Base-by-base conservation (phyloP, 371 early-diverging fungal genomes). In the Entomophthora muscae region DNA sequence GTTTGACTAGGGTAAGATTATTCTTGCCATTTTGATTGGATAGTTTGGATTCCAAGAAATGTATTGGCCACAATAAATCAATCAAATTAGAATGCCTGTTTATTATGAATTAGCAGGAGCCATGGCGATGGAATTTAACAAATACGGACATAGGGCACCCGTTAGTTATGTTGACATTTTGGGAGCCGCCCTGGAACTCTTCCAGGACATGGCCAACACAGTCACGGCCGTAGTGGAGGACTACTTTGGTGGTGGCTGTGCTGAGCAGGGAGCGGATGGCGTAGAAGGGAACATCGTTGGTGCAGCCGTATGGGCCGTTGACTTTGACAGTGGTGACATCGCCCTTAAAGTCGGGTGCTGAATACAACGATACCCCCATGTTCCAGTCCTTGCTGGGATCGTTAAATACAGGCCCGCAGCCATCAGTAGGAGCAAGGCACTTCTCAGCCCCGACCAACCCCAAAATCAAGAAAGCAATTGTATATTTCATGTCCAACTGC, bases 31-130 rank as follows among this genome's bases (percentile, higher is more conserved):
- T n/a, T n/a, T n/a, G n/a, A n/a, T n/a, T n/a, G n/a, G n/a, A n/a
- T n/a, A n/a, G n/a, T n/a, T n/a, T n/a, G n/a, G n/a, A n/a, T n/a
- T n/a, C n/a, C n/a, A n/a, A n/a, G n/a, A n/a, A n/a, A n/a, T n/a
- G n/a, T n/a, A n/a, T n/a, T n/a, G n/a, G n/a, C n/a, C n/a, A n/a
- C n/a, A n/a, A n/a, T n/a, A n/a, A n/a, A n/a, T n/a, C n/a, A n/a
- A n/a, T n/a, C n/a, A n/a, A n/a, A n/a, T n/a, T n/a, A n/a, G n/a
- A n/a, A n/a, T n/a, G n/a, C n/a, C n/a, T n/a, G n/a, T n/a, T n/a
- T n/a, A n/a, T n/a, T n/a, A n/a, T n/a, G n/a, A 57, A 26, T 22
- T 59, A 59, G 42, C 60, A 59, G 17, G 60, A 59, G 3, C 60
- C 60, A 32, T 59, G 42, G 22, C 60, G 60, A n/a, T 32, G 21